Conservation (phyloP, 768 basidiomycete genomes). For the Naganishia onofrii region DNA sequence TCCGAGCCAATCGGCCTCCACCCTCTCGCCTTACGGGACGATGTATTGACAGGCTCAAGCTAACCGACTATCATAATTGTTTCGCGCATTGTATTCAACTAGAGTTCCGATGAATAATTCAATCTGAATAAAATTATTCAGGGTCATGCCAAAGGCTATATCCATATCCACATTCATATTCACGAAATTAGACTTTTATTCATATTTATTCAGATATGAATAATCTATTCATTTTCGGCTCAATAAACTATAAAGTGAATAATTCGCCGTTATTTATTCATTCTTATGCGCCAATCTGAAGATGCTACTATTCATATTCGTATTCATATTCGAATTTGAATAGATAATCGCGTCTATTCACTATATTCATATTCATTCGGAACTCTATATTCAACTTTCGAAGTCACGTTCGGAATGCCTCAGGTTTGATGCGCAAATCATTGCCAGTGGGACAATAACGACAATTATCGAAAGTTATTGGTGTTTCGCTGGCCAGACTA, state of each 20-base stretch:
- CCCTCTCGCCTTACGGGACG: too few relatives aligned
- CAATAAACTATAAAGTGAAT: neutral
- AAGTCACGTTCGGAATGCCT: too few relatives aligned
- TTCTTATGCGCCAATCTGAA: neutral
- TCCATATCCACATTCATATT: neutral
- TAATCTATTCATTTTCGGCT: neutral
- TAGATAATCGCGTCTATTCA: neutral
- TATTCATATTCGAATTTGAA: neutral
- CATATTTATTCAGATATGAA: neutral
- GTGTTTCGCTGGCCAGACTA: too few relatives aligned
- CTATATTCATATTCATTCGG: neutral
- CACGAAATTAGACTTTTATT: too few relatives aligned
- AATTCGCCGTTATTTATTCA: neutral
- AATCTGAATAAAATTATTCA: conserved; percentile 3
- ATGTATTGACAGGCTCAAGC: too few relatives aligned
- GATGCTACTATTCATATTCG: neutral
- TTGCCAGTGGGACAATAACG: too few relatives aligned
- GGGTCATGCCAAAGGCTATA: neutral
- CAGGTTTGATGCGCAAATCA: too few relatives aligned
- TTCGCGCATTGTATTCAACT: too few relatives aligned
- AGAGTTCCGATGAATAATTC: neutral
- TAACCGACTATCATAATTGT: too few relatives aligned
- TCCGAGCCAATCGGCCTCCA: too few relatives aligned
- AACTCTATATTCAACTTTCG: too few relatives aligned
- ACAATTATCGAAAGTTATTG: too few relatives aligned